Evolutionary conservation across 192 early-diverging fungal species (phyloP), one percentile per base, ranked within the genome.

Genomic region (Coemansia sp.): DNA sequence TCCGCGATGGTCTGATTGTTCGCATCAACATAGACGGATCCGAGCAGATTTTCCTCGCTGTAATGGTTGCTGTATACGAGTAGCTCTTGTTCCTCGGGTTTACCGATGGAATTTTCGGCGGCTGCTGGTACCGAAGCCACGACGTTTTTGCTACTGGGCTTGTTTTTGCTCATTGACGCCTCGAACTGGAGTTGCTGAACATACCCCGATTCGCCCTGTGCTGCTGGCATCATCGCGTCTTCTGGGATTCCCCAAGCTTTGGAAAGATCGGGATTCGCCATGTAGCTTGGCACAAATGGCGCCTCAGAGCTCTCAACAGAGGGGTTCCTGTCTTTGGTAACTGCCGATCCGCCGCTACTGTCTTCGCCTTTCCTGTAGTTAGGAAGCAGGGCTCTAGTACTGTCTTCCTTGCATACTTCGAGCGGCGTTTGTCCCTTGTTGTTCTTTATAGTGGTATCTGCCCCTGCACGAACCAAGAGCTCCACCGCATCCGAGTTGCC

Each of bases 211-310:
- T 79, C 78, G 29, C 63, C 66, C 22, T 71, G 66, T 14, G n/a
- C 22, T 23, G 62, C 22, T 23, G 62, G 20, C 25, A 69, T n/a
- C 33, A 71, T 19, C 9, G 63, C 70, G 20, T 71, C 85, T 4
- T 88, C 87, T 1, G 89, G 89, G 50, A 86, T 60, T 15, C 81
- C 81, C 89, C 89, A 91, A 0, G 84, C 73, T 66, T 89, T 89
- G 32, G 82, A 75, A n/a, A 91, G 75, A 32, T 91, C 87, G 0
- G 89, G 89, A 14, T 89, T 76, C 23, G 76, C 69, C 33, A 91
- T 66, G 46, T 91, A 91, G 33, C 84, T 84, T 35, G 89, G 88
- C 3, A 86, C 68, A 63, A 91, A 86, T 9, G 25, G 9, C 4
- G 35, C 3, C 10, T 25, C 55, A 14, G 3, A 29, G 25, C 25